phyloP scores from a whole-genome alignment of 1,284 basidiomycete genomes.

The Pascua sp. region DNA sequence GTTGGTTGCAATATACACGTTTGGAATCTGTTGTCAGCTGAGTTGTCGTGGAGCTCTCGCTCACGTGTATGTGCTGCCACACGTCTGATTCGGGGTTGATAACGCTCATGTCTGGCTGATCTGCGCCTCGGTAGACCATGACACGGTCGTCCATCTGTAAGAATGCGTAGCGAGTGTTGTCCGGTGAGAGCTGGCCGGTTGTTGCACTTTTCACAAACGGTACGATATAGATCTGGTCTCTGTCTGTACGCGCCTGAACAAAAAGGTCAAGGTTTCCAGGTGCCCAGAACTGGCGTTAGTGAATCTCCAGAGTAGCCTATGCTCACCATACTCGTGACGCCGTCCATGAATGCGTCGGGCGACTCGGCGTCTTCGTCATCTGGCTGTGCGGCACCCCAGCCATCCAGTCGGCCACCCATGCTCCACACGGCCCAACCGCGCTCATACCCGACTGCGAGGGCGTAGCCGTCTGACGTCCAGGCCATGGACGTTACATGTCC shows the following conservation, averaged over 20 bases:
- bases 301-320: too few species aligned
- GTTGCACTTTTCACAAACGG: constrained; percentile 95
- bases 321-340: constrained; percentile 48
- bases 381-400: constrained; percentile 60
- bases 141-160: constrained; percentile 92
- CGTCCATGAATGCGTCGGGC: constrained; percentile 76
- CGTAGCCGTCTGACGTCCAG: constrained; percentile 94
- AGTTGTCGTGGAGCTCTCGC: too few species aligned
- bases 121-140: constrained; percentile 91
- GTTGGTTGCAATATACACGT: constrained; percentile 79
- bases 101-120: constrained; percentile 95
- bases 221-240: constrained; percentile 62
- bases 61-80: constrained; percentile 76
- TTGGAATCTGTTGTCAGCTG: constrained; percentile 57
- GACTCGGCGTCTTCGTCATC: constrained; percentile 48
- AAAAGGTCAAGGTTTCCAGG: constrained; percentile 85
- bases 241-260: constrained; percentile 53
- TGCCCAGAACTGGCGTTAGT: constrained; percentile 63
- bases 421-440: constrained; percentile 88
- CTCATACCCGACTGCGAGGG: constrained; percentile 91
- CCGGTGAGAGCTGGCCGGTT: constrained; percentile 82
- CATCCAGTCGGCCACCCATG: constrained; percentile 73
- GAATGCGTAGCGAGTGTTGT: constrained; percentile 72
- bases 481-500: constrained; percentile 74
- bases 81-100: constrained; percentile 99